A percentile compares a stretch with the other conserved stretches of the same genome.
phyloP scores from a whole-genome alignment of 495 filamentous ascomycete species.

The Hypoxylon lenormandii region DNA sequence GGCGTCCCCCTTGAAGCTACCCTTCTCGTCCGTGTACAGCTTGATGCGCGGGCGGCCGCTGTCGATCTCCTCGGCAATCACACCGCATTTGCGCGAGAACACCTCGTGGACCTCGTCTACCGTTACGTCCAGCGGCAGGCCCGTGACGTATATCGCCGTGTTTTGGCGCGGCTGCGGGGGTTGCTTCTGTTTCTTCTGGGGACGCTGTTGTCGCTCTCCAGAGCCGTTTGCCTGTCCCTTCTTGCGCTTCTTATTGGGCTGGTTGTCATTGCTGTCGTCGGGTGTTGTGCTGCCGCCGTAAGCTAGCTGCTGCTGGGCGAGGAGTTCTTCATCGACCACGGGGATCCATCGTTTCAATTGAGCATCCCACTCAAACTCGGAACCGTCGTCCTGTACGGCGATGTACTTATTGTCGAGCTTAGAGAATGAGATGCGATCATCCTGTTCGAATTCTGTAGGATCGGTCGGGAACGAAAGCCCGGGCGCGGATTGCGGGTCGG shows the following conservation, averaged over 20 bases:
- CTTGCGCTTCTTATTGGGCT: slow-evolving; percentile 76
- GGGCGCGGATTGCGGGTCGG: slow-evolving; percentile 34
- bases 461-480: slow-evolving; percentile 74
- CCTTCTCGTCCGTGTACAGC: slow-evolving; percentile 85
- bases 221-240: slow-evolving; percentile 68
- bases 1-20: slow-evolving; percentile 90
- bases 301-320: slow-evolving; percentile 79
- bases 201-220: slow-evolving; percentile 32
- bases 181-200: slow-evolving; percentile 49
- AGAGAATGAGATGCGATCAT: slow-evolving; percentile 87
- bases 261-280: slow-evolving; percentile 47
- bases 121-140: slow-evolving; percentile 79
- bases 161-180: slow-evolving; percentile 73
- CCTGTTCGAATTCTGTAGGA: slow-evolving; percentile 78
- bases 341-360: slow-evolving; percentile 82
- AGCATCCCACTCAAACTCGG: slow-evolving; percentile 84
- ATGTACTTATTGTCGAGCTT: slow-evolving; percentile 82
- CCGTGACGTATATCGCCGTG: slow-evolving; percentile 89
- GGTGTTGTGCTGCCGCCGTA: slow-evolving; percentile 74
- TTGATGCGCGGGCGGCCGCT: slow-evolving; percentile 86
- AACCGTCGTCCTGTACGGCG: slow-evolving; percentile 84
- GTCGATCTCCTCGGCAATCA: slow-evolving; percentile 95
- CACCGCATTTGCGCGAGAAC: slow-evolving; percentile 87
- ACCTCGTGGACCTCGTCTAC: slow-evolving; percentile 81
- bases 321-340: slow-evolving; percentile 80